phyloP scores from a whole-genome alignment of 1,284 basidiomycete species.

The Papiliotrema flavescens region DNA sequence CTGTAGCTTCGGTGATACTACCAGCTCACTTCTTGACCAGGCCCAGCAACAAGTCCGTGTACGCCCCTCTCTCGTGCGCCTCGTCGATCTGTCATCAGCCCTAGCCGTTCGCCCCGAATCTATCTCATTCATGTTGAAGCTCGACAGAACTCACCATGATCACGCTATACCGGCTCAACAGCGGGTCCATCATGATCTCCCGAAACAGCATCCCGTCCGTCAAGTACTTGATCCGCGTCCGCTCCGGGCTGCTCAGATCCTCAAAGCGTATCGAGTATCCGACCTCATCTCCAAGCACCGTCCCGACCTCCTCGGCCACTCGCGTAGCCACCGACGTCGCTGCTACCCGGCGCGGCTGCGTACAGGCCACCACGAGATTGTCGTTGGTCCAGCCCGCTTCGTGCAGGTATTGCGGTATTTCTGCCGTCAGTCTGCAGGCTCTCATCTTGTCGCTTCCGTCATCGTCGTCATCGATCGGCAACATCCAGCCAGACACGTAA shows the following conservation, averaged over 20 bases:
- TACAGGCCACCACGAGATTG: slow-evolving; percentile 78
- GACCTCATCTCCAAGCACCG: slow-evolving; percentile 86
- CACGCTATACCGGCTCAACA: slow-evolving; percentile 85
- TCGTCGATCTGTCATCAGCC: slow-evolving; percentile 72
- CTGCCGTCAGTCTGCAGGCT: no score
- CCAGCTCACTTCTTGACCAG: slow-evolving; percentile 75
- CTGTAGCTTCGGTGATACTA: not conserved
- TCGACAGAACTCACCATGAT: slow-evolving; percentile 68
- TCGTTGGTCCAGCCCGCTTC: slow-evolving; percentile 84
- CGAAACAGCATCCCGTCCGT: slow-evolving; percentile 98
- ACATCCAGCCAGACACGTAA: not conserved
- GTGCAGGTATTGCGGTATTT: slow-evolving; percentile 88
- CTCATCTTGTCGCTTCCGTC: no score
- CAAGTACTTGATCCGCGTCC: slow-evolving; percentile 91
- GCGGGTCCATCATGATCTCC: slow-evolving; percentile 83
- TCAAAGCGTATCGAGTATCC: slow-evolving; percentile 98
- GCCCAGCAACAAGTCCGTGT: slow-evolving; percentile 90
- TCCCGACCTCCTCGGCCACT: slow-evolving; percentile 85
- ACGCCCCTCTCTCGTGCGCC: slow-evolving; percentile 91
- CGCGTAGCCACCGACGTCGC: slow-evolving; percentile 89
- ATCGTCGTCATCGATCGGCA: no score
- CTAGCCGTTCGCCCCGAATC: no score
- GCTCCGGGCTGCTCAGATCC: slow-evolving; percentile 74
- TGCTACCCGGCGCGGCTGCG: slow-evolving; percentile 91
- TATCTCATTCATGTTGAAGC: no score